phyloP scores from a whole-genome alignment of 306 rosid species.

The Abrus pulchellus region DNA sequence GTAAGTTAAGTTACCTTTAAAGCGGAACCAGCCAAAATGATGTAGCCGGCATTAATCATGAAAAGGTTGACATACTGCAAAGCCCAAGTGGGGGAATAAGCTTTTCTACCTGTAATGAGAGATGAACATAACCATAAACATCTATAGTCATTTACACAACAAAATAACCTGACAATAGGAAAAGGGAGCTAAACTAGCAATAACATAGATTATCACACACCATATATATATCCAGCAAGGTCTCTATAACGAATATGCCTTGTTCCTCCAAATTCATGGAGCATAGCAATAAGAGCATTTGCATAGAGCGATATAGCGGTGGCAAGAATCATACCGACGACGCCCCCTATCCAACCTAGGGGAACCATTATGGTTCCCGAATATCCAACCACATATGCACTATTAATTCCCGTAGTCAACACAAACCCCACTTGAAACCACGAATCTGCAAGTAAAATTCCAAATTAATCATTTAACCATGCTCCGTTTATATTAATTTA shows the following conservation, averaged over 20 bases:
- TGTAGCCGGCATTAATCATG: slow-evolving; percentile 88
- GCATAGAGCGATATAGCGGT: slow-evolving; percentile 83
- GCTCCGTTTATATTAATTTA: too few species aligned
- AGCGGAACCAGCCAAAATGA: slow-evolving; percentile 95
- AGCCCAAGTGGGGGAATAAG: slow-evolving; percentile 86
- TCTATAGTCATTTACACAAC: not conserved
- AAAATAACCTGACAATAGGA: not conserved
- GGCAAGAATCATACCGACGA: slow-evolving; percentile 74
- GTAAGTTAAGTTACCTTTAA: slow-evolving; percentile 67
- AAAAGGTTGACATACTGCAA: slow-evolving; percentile 93
- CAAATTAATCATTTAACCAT: not conserved
- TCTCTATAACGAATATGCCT: slow-evolving; percentile 97
- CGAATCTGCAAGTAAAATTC: slow-evolving; percentile 58
- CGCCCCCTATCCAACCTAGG: slow-evolving; percentile 84
- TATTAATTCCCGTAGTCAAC: slow-evolving; percentile 89
- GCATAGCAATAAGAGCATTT: slow-evolving; percentile 84
- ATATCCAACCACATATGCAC: slow-evolving; percentile 92
- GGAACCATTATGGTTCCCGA: slow-evolving; percentile 93
- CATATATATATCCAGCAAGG: slow-evolving; percentile 86
- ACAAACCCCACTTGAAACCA: slow-evolving; percentile 95
- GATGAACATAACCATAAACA: not conserved
- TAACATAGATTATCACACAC: slow-evolving; percentile 47
- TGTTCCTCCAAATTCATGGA: slow-evolving; percentile 89
- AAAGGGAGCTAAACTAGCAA: not conserved
- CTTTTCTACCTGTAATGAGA: slow-evolving; percentile 71